phyloP scores from a whole-genome alignment of 2,329 filamentous ascomycete genomes.

The Exophiala sp. region DNA sequence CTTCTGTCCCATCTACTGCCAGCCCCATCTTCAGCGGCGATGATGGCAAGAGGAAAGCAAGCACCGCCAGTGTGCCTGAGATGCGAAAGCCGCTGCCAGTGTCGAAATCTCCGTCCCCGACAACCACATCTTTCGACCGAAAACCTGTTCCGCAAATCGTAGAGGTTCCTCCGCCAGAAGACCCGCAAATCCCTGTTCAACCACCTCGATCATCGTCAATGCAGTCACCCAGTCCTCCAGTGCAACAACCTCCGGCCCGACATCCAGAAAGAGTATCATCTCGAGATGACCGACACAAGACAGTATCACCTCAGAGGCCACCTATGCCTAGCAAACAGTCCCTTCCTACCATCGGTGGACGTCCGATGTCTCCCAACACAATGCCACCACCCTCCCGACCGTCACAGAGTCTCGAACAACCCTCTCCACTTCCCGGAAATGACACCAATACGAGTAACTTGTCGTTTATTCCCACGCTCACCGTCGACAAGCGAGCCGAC shows the following conservation, averaged over 20 bases:
- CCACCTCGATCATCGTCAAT: constrained; percentile 18
- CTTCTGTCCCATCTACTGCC: constrained; percentile 26
- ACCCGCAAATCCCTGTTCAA: constrained; percentile 12
- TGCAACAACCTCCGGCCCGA: constrained; percentile 27
- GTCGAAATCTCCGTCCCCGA: constrained; percentile 52
- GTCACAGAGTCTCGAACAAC: constrained; percentile 58
- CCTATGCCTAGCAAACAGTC: constrained; percentile 32
- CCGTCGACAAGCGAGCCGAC: constrained; percentile 68
- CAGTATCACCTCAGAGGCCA: constrained; percentile 42
- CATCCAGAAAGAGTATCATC: constrained; percentile 51
- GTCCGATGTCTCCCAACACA: constrained; percentile 30
- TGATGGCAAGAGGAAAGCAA: constrained; percentile 30
- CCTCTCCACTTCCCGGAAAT: constrained; percentile 64
- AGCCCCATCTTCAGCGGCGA: constrained; percentile 32
- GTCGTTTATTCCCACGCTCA: constrained; percentile 71
- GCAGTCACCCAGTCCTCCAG: constrained; percentile 31
- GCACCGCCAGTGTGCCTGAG: constrained; percentile 35
- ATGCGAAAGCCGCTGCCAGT: constrained; percentile 50
- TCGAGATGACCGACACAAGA: constrained; percentile 36
- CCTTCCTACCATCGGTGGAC: constrained; percentile 11
- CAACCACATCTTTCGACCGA: constrained; percentile 47
- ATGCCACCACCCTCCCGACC: constrained; percentile 32
- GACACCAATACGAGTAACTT: constrained; percentile 68
- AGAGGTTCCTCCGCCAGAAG: constrained; percentile 25
- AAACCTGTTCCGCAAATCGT: constrained; percentile 51